phyloP scores from a whole-genome alignment of 495 filamentous ascomycete genomes.

The Penicillium daleae region DNA sequence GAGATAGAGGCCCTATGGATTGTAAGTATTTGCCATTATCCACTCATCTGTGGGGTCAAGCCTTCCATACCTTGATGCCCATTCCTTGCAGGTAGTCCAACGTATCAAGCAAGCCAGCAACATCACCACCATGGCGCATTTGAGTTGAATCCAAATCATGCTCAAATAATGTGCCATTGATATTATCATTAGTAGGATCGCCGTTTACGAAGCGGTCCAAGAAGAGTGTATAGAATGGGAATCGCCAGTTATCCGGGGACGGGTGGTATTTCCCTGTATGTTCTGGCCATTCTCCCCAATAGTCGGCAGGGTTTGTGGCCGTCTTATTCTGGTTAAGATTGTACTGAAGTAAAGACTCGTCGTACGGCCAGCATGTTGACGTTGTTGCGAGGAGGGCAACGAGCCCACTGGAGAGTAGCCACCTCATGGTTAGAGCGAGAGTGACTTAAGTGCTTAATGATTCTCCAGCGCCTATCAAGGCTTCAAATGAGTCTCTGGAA shows the following conservation, averaged over 20 bases:
- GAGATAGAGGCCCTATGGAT: constrained; percentile 62
- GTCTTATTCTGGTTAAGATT: constrained; percentile 66
- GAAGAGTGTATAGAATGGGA: constrained; percentile 73
- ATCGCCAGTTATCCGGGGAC: constrained; percentile 69
- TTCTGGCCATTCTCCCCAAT: constrained; percentile 60
- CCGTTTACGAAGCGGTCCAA: constrained; percentile 74
- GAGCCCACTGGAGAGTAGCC: constrained; percentile 35
- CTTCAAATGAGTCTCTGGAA: constrained; percentile 1
- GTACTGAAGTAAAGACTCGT: constrained; percentile 53
- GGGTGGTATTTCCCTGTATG: constrained; percentile 49
- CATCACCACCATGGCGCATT: constrained; percentile 73
- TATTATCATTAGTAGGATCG: constrained; percentile 70
- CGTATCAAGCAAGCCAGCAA: constrained; percentile 63
- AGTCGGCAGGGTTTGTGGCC: constrained; percentile 61
- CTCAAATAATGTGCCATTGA: constrained; percentile 68
- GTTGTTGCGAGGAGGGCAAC: constrained; percentile 38
- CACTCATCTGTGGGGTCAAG: not conserved
- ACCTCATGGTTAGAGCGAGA: constrained; percentile 35
- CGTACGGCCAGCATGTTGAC: constrained; percentile 55
- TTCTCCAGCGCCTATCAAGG: constrained; percentile 3
- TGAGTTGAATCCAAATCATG: constrained; percentile 69
- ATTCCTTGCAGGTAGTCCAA: constrained; percentile 75
- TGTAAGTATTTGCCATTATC: constrained; percentile 4
- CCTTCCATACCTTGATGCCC: constrained; percentile 66
- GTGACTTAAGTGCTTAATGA: not conserved